These are phyloP conservation scores for Talaromyces adpressus DNA, from an alignment of 495 filamentous ascomycete genomes.

Conservation along the genomic window DNA sequence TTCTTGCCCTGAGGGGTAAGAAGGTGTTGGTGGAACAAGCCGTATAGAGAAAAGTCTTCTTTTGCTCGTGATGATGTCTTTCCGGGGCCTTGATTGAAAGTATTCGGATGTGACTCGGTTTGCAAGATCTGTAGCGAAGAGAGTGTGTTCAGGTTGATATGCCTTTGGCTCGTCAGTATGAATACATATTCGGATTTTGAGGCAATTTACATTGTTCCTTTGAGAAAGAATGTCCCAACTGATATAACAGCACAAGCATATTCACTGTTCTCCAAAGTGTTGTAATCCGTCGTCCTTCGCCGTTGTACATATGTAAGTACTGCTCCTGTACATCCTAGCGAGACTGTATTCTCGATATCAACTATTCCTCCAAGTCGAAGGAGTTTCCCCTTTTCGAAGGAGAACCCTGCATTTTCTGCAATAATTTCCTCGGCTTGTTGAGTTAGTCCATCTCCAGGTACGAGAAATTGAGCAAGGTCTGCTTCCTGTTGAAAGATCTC, in stretches of 20 bases:
- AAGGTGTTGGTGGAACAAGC: conserved; percentile 71
- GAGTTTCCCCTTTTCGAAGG: conserved; percentile 54
- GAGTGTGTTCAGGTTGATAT: conserved; percentile 74
- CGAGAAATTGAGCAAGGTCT: conserved; percentile 37
- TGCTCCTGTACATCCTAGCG: conserved; percentile 80
- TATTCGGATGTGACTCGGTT: conserved; percentile 77
- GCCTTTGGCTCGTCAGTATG: conserved; percentile 37
- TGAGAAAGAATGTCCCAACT: conserved; percentile 72
- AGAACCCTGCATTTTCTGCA: conserved; percentile 40
- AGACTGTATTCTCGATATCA: conserved; percentile 68
- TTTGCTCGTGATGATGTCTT: conserved; percentile 65
- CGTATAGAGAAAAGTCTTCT: conserved; percentile 85
- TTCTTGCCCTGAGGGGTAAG: conserved; percentile 74
- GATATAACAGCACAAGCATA: conserved; percentile 51
- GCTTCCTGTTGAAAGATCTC: conserved; percentile 31
- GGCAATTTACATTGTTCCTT: conserved; percentile 59
- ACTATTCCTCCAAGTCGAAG: conserved; percentile 67
- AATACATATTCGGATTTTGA: neutral
- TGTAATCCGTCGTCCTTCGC: conserved; percentile 52
- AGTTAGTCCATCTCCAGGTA: conserved; percentile 48
- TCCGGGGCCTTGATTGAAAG: conserved; percentile 70
- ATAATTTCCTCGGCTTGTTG: conserved; percentile 34
- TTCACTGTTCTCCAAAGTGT: conserved; percentile 44
- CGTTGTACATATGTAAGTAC: conserved; percentile 73
- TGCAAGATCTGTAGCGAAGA: conserved; percentile 80